Conservation (phyloP, 148 eudicot genomes). For the Rhododendron mucronatum region DNA sequence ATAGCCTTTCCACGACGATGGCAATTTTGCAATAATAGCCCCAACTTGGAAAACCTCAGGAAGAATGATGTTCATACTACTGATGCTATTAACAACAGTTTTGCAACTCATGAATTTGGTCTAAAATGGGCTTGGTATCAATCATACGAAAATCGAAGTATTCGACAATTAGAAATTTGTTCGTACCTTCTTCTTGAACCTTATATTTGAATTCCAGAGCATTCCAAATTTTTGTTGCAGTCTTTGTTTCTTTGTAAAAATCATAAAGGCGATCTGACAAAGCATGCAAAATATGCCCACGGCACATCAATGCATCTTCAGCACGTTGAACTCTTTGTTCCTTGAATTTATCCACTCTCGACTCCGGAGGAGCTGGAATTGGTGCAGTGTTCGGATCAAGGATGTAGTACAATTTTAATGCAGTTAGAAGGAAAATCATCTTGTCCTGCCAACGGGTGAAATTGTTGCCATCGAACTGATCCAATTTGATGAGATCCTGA, state of each 20-base stretch:
- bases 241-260: not conserved
- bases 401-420: not conserved
- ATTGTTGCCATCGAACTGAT: accelerated
- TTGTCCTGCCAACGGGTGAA: not conserved
- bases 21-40: no score
- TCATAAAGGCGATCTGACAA: not conserved
- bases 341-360: not conserved
- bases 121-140: not conserved
- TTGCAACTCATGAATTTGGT: not conserved
- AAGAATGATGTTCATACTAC: not conserved
- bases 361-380: not conserved
- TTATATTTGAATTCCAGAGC: not conserved
- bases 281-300: not conserved
- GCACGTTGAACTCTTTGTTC: not conserved
- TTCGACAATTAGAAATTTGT: not conserved
- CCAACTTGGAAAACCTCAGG: no score
- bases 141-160: not conserved
- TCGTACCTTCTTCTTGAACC: not conserved
- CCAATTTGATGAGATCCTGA: no score
- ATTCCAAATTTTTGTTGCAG: not conserved
- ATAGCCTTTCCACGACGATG: no score
- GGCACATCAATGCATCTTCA: not conserved
- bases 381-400: not conserved
- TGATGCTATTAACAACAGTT: not conserved
- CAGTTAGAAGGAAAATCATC: not conserved